phyloP scores from a whole-genome alignment of 2,329 filamentous ascomycete genomes.

The Pseudogymnoascus sp. region DNA sequence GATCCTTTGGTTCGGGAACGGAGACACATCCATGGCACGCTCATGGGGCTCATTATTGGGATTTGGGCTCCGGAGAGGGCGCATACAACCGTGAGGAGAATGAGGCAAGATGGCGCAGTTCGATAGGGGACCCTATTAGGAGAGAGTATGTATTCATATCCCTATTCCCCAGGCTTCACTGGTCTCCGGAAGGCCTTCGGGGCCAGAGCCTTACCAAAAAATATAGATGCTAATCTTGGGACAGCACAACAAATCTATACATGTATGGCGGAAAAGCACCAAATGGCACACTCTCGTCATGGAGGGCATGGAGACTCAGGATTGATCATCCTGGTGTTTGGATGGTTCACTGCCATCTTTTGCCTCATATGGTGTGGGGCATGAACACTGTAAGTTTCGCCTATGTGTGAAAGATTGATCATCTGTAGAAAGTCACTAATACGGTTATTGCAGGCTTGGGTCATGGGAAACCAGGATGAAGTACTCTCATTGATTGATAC shows the following conservation, averaged over 20 bases:
- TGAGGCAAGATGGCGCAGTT: slow-evolving; percentile 21
- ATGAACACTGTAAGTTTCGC: not conserved
- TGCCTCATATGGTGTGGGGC: slow-evolving; percentile 37
- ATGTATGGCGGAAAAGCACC: slow-evolving; percentile 28
- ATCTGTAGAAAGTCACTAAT: not conserved
- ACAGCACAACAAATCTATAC: slow-evolving; percentile 37
- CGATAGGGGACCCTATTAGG: not conserved
- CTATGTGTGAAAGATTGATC: slow-evolving; percentile 17
- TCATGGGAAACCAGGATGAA: slow-evolving; percentile 27
- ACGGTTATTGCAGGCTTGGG: slow-evolving; percentile 20
- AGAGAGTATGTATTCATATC: not conserved
- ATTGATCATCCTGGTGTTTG: slow-evolving; percentile 40
- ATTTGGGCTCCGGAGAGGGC: slow-evolving; percentile 38
- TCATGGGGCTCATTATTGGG: slow-evolving; percentile 25
- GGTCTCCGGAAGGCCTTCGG: not conserved
- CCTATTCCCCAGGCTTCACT: not conserved
- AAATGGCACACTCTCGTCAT: slow-evolving; percentile 25
- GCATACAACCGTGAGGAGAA: slow-evolving; percentile 36
- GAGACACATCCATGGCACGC: slow-evolving; percentile 35
- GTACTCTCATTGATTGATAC: slow-evolving; percentile 18
- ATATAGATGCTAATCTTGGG: not conserved
- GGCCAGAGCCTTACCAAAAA: not conserved
- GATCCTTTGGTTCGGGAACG: slow-evolving; percentile 28
- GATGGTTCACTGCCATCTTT: slow-evolving; percentile 43
- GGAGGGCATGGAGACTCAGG: slow-evolving; percentile 42